Percentiles rank a stretch among this genome's conserved stretches.
Conservation (phyloP, 768 basidiomycete genomes). For the Amanita fuliginea region DNA sequence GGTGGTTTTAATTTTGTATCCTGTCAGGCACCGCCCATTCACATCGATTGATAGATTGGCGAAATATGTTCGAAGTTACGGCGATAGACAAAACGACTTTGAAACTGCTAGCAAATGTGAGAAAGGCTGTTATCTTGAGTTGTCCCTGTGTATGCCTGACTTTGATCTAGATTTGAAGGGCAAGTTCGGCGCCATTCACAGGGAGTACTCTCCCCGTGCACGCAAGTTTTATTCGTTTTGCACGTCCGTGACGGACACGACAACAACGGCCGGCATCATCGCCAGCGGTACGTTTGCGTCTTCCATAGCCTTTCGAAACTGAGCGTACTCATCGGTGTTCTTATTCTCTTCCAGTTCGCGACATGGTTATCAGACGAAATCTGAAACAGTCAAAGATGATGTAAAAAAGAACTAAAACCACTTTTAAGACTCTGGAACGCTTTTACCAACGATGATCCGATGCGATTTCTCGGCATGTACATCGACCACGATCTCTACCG, state of each 20-base stretch:
- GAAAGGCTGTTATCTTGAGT: constrained; percentile 13
- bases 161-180: constrained; percentile 44
- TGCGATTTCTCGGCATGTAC: too few species aligned
- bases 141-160: not conserved
- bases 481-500: too few species aligned
- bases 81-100: constrained; percentile 58
- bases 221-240: constrained; percentile 72
- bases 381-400: constrained; percentile 63
- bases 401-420: constrained; percentile 17
- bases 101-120: constrained; percentile 65
- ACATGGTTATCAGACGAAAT: constrained; percentile 76
- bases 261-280: constrained; percentile 66
- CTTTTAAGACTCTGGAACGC: too few species aligned
- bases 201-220: constrained; percentile 64
- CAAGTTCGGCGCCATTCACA: constrained; percentile 67
- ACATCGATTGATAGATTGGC: constrained; percentile 25
- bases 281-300: constrained; percentile 46
- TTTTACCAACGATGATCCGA: too few species aligned
- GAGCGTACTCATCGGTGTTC: constrained; percentile 1
- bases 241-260: constrained; percentile 67
- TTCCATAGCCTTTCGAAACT: not conserved
- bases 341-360: constrained; percentile 38
- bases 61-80: constrained; percentile 66
- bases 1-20: constrained; percentile 6
- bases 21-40: not conserved